phyloP scores from a whole-genome alignment of 495 filamentous ascomycete species.

The Ramalina peruviana region DNA sequence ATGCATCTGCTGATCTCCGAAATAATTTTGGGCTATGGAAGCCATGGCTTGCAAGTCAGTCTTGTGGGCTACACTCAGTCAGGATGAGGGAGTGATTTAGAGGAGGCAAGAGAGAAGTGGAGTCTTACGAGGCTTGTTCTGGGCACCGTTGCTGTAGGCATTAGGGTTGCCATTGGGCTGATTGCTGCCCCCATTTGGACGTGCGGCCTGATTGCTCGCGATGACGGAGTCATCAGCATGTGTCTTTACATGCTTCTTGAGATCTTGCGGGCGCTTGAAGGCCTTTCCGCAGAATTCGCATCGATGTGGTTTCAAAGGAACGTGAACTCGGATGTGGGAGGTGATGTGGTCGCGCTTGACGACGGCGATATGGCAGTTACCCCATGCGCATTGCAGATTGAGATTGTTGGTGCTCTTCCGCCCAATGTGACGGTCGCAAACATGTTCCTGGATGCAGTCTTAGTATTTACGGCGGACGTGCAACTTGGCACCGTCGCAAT shows the following conservation, averaged over 20 bases:
- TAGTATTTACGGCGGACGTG: constrained; percentile 1
- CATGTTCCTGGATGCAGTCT: constrained; percentile 59
- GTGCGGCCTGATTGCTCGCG: constrained; percentile 57
- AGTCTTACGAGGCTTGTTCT: constrained; percentile 13
- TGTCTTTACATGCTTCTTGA: constrained; percentile 99
- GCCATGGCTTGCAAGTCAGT: constrained; percentile 36
- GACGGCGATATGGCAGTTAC: constrained; percentile 85
- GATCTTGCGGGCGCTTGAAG: constrained; percentile 96
- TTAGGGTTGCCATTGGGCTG: constrained; percentile 30
- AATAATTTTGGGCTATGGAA: constrained; percentile 34
- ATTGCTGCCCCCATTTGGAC: constrained; percentile 30
- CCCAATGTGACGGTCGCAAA: constrained; percentile 96
- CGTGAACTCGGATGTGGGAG: constrained; percentile 96
- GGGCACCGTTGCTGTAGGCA: constrained; percentile 27
- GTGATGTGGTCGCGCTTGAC: constrained; percentile 99
- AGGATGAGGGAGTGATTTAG: constrained; percentile 9
- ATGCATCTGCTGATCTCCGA: constrained; percentile 47
- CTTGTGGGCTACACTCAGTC: constrained; percentile 18
- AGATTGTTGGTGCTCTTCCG: constrained; percentile 98
- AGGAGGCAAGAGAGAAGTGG: not conserved
- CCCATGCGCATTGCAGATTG: constrained; percentile 95
- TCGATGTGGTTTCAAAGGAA: constrained; percentile 95
- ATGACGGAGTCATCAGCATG: constrained; percentile 95
- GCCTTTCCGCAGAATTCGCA: constrained; percentile 98
- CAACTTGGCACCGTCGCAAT: constrained; percentile 9